phyloP scores from a whole-genome alignment of 306 rosid species.

The Rosa lucieae region DNA sequence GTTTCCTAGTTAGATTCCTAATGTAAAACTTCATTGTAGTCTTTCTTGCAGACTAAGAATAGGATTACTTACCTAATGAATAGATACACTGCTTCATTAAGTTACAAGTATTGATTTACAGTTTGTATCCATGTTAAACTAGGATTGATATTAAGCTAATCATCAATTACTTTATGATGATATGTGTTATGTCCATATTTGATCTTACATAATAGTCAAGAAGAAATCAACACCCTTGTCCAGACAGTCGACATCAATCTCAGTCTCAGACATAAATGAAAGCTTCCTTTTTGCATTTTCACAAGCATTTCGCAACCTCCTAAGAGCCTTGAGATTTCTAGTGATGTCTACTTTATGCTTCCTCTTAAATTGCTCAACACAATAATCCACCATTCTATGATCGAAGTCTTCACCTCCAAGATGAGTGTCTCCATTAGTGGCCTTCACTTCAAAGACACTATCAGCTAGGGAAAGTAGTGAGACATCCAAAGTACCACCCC shows the following conservation, averaged over 20 bases:
- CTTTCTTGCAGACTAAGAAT: too few species aligned
- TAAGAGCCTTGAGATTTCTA: not conserved
- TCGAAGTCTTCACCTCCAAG: not conserved
- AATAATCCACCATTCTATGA: not conserved
- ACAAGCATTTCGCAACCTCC: not conserved
- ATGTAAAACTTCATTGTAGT: too few species aligned
- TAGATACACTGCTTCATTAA: too few species aligned
- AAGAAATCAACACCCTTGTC: not conserved
- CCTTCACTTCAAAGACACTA: not conserved
- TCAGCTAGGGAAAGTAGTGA: not conserved
- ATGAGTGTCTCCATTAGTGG: not conserved
- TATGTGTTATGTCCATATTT: too few species aligned
- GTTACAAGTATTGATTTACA: too few species aligned
- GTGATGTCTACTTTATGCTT: not conserved
- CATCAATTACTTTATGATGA: too few species aligned
- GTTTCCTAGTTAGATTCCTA: too few species aligned
- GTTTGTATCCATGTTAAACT: too few species aligned
- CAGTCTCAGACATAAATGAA: too few species aligned
- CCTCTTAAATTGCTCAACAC: not conserved
- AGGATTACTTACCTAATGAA: too few species aligned
- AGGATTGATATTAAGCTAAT: too few species aligned
- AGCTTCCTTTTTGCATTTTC: not conserved
- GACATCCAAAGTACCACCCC: not conserved
- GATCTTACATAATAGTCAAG: too few species aligned
- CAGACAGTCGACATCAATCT: not conserved